These are phyloP conservation scores for Melaleuca alternifolia DNA, from an alignment of 345 rosid genomes.

Conservation along the genomic window DNA sequence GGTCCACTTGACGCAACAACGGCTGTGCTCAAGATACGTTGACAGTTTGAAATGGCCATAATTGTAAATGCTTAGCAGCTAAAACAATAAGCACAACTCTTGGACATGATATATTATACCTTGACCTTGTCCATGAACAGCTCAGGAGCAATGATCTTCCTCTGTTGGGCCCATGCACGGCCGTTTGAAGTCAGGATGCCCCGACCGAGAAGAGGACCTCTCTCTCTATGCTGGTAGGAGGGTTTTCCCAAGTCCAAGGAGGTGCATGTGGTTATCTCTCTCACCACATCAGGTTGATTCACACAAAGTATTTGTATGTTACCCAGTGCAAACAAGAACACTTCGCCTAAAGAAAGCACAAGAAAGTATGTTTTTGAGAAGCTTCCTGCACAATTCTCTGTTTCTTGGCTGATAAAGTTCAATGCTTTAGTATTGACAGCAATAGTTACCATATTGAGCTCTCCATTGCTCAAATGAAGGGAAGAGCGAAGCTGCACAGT, in stretches of 20 bases:
- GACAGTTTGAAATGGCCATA: not conserved
- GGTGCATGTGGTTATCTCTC: slow-evolving; percentile 6
- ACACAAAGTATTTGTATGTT: slow-evolving; percentile 1
- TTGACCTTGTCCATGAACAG: slow-evolving; percentile 15
- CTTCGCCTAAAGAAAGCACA: not conserved
- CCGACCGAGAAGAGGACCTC: slow-evolving; percentile 14
- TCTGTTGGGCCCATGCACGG: slow-evolving; percentile 16
- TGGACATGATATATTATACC: not conserved
- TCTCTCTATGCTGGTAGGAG: not conserved
- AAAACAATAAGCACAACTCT: not conserved
- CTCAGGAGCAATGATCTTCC: slow-evolving; percentile 17
- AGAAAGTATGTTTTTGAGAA: not conserved
- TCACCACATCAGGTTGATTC: slow-evolving; percentile 9
- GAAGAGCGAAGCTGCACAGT: not conserved
- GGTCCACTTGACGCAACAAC: not conserved
- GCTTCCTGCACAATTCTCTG: not conserved
- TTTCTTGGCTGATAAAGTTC: not conserved
- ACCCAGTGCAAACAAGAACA: not conserved
- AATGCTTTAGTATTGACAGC: not conserved
- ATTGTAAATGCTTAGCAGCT: not conserved
- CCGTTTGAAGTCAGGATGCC: slow-evolving; percentile 17
- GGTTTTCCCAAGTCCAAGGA: slow-evolving; percentile 21
- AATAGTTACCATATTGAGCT: not conserved
- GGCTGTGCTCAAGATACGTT: not conserved
- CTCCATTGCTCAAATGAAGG: slow-evolving; percentile 5